Conservation (phyloP, 1,284 basidiomycete genomes). For the Cutaneotrichosporon cyanovorans region DNA sequence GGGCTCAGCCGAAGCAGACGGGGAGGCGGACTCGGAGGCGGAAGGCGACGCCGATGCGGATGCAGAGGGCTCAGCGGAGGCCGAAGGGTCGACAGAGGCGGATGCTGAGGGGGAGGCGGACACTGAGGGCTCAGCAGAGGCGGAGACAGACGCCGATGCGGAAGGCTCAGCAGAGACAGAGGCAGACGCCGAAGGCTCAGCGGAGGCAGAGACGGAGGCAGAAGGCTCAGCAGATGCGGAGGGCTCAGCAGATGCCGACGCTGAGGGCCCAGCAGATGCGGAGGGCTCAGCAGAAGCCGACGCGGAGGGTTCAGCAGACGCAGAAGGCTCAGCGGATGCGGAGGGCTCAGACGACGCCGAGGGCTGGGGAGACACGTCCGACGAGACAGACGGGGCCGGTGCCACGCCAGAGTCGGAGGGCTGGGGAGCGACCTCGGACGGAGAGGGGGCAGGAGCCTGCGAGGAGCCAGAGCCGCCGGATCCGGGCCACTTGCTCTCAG, state of each 20-base stretch:
- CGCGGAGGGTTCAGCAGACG: background rate
- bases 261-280: conserved; percentile 3
- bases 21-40: background rate
- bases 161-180: conserved; percentile 3
- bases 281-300: conserved; percentile 4
- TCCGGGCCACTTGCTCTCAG: background rate
- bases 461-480: conserved; percentile 1
- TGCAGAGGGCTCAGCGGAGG: background rate
- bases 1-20: conserved; percentile 1
- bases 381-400: background rate
- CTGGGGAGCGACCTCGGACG: background rate
- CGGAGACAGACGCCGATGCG: background rate
- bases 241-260: conserved; percentile 3
- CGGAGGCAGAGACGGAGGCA: conserved; percentile 3
- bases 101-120: background rate
- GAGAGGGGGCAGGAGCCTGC: background rate
- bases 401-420: background rate
- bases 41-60: conserved; percentile 1
- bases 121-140: conserved; percentile 1
- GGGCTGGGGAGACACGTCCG: background rate
- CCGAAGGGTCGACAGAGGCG: conserved; percentile 1
- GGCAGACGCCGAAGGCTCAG: conserved; percentile 3
- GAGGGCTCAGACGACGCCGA: conserved; percentile 1
- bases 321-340: background rate
- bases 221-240: conserved; percentile 5